Conservation (phyloP, 2,329 filamentous ascomycete species). For the Diplodia seriata region DNA sequence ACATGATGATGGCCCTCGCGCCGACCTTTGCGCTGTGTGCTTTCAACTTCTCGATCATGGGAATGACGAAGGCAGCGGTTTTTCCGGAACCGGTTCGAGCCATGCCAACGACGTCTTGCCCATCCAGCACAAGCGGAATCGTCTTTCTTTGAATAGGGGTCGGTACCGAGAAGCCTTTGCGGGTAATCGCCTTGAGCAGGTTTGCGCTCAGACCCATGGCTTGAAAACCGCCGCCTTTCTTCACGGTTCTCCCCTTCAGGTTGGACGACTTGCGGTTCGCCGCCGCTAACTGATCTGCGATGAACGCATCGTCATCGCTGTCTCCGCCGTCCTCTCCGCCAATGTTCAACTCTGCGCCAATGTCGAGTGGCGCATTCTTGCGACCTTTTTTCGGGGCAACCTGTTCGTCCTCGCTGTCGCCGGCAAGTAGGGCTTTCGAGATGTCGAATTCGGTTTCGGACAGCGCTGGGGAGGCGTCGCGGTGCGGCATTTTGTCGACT, state of each 20-base stretch:
- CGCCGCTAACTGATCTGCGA: conserved; percentile 83
- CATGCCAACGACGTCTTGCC: conserved; percentile 98
- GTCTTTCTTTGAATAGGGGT: conserved; percentile 98
- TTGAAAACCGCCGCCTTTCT: conserved; percentile 97
- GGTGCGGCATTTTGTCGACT: conserved; percentile 66
- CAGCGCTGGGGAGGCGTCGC: conserved; percentile 77
- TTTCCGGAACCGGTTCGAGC: conserved; percentile 98
- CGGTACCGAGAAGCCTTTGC: conserved; percentile 94
- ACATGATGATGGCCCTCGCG: conserved; percentile 84
- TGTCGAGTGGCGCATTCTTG: conserved; percentile 34
- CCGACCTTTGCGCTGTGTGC: conserved; percentile 87
- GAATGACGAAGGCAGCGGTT: conserved; percentile 96
- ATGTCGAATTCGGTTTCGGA: conserved; percentile 96
- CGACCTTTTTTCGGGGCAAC: conserved; percentile 41
- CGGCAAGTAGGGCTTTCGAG: conserved; percentile 74
- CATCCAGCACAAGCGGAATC: conserved; percentile 87
- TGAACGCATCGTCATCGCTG: conserved; percentile 81
- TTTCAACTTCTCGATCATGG: conserved; percentile 94
- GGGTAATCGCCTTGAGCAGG: conserved; percentile 86
- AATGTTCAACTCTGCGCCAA: conserved; percentile 46
- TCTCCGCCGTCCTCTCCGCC: conserved; percentile 63
- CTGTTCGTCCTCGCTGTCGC: conserved; percentile 52
- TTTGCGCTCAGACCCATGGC: conserved; percentile 87
- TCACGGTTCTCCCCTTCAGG: conserved; percentile 81
- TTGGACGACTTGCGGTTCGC: conserved; percentile 86